phyloP scores from a whole-genome alignment of 2,329 filamentous ascomycete genomes.

The Nectriaceae sp. region DNA sequence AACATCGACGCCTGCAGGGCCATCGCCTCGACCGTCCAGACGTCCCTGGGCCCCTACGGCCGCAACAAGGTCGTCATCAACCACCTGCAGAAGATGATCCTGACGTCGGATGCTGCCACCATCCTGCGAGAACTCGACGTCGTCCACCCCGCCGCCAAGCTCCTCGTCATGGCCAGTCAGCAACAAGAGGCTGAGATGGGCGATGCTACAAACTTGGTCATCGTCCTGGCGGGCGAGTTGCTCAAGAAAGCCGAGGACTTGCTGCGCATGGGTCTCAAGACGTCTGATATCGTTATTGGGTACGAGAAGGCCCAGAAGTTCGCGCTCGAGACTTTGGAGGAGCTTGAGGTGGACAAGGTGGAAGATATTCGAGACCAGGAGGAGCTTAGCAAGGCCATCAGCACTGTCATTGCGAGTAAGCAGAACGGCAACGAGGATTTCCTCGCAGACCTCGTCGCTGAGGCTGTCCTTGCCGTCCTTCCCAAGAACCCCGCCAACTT shows the following conservation, averaged over 20 bases:
- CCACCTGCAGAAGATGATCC: slow-evolving; percentile 98
- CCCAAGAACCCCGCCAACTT: slow-evolving; percentile 96
- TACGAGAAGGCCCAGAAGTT: slow-evolving; percentile 94
- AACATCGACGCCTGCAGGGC: slow-evolving; percentile 98
- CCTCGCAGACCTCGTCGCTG: slow-evolving; percentile 82
- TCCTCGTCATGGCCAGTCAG: slow-evolving; percentile 97
- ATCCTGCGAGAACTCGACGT: slow-evolving; percentile 98
- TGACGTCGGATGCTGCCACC: slow-evolving; percentile 96
- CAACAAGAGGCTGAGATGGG: slow-evolving; percentile 99
- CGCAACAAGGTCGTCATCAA: slow-evolving; percentile 99
- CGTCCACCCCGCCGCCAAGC: slow-evolving; percentile 95
- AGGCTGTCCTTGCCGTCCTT: slow-evolving; percentile 81
- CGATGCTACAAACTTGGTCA: slow-evolving; percentile 96
- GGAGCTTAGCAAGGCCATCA: slow-evolving; percentile 92
- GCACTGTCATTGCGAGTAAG: slow-evolving; percentile 94
- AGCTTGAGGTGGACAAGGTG: slow-evolving; percentile 88
- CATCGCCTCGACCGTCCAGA: slow-evolving; percentile 94
- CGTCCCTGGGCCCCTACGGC: slow-evolving; percentile 93
- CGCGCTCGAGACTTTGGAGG: slow-evolving; percentile 81
- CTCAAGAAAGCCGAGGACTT: slow-evolving; percentile 97
- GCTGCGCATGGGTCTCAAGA: slow-evolving; percentile 94
- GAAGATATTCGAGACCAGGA: slow-evolving; percentile 77
- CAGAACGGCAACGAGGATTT: slow-evolving; percentile 92
- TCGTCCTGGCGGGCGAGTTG: slow-evolving; percentile 91
- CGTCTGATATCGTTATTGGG: slow-evolving; percentile 93